phyloP scores from a whole-genome alignment of 2,329 filamentous ascomycete genomes.

The Paradendryphiella salina region DNA sequence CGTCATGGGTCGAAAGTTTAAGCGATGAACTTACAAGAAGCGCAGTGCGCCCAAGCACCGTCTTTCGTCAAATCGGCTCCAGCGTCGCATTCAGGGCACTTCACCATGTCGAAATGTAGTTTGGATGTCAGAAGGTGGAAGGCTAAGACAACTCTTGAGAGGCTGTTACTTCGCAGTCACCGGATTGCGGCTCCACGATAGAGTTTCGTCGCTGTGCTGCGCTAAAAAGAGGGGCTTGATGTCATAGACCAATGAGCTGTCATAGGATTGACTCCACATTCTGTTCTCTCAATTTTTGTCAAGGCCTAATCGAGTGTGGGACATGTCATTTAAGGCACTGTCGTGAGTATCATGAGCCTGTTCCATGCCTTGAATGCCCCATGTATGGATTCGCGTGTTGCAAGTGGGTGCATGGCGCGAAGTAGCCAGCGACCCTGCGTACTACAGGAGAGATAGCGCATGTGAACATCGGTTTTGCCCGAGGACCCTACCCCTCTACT shows the following conservation, averaged over 20 bases:
- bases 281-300: not conserved
- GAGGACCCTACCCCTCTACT: too few species aligned
- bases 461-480: too few species aligned
- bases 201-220: conserved; percentile 1
- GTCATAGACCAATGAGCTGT: conserved; percentile 14
- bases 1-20: not conserved
- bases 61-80: conserved; percentile 37
- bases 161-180: not conserved
- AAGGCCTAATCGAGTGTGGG: too few species aligned
- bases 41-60: conserved; percentile 36
- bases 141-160: not conserved
- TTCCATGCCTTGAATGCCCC: too few species aligned
- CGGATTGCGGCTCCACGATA: not conserved
- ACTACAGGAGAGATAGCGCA: too few species aligned
- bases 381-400: too few species aligned
- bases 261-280: not conserved
- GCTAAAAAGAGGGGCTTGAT: conserved; percentile 19
- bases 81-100: conserved; percentile 37
- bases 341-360: too few species aligned
- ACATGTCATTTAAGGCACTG: too few species aligned
- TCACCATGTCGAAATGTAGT: conserved; percentile 19
- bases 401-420: too few species aligned
- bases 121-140: not conserved
- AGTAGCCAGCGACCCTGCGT: too few species aligned
- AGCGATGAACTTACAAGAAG: conserved; percentile 27